Percentiles rank a stretch among this genome's conserved stretches.
phyloP scores from a whole-genome alignment of 352 stramenopile genomes.

The Pelagophyceae sp. region DNA sequence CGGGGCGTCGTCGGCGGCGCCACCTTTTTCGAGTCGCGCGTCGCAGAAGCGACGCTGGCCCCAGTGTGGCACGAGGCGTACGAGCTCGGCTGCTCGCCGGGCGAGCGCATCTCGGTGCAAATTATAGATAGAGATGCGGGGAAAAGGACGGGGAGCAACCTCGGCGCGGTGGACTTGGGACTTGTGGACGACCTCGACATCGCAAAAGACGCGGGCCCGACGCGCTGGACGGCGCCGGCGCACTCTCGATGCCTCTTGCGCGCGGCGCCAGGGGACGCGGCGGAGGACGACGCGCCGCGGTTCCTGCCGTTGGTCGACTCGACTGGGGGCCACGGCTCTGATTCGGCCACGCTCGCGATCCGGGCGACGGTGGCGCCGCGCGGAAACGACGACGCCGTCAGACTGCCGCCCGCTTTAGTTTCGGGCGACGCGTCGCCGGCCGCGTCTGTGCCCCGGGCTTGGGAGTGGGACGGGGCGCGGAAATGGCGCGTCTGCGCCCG shows the following conservation, averaged over 20 bases:
- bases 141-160: not conserved
- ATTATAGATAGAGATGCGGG: not conserved
- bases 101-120: not conserved
- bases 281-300: not conserved
- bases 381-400: not conserved
- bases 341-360: not conserved
- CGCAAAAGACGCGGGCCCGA: not conserved
- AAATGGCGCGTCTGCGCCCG: not conserved
- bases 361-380: not conserved
- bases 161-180: slow-evolving; percentile 5
- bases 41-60: not conserved
- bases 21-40: not conserved
- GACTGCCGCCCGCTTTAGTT: too few species aligned
- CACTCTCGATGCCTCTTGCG: not conserved
- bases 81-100: not conserved
- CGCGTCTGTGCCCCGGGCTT: not conserved
- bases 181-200: not conserved
- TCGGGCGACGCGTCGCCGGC: not conserved
- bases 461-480: not conserved
- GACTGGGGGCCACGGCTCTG: slow-evolving; percentile 1
- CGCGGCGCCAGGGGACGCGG: not conserved
- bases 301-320: not conserved
- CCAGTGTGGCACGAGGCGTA: slow-evolving; percentile 2
- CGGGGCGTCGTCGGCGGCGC: not conserved
- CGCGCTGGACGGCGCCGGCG: too few species aligned